Conservation (phyloP, 2,329 filamentous ascomycete species). For the Curvularia sp. region DNA sequence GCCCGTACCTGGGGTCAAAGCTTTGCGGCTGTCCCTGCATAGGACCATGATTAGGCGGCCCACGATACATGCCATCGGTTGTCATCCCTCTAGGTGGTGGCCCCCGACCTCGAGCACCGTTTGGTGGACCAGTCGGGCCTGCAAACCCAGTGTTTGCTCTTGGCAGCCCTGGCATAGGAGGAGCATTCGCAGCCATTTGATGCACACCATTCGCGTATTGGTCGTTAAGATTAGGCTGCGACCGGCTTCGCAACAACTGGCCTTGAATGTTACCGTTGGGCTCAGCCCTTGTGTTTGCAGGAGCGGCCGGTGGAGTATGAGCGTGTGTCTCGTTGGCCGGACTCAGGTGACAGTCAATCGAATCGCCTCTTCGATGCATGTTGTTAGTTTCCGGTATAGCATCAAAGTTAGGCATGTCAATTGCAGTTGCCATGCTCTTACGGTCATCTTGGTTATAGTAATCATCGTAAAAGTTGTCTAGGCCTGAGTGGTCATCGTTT, state of each 20-base stretch:
- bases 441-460: conserved; percentile 52
- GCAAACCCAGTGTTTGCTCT: conserved; percentile 52
- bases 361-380: conserved; percentile 46
- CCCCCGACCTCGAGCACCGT: conserved; percentile 38
- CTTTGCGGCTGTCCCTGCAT: conserved; percentile 29
- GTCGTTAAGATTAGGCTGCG: conserved; percentile 67
- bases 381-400: conserved; percentile 54
- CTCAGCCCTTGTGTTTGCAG: conserved; percentile 8
- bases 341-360: conserved; percentile 48
- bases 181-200: conserved; percentile 72
- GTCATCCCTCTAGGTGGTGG: conserved; percentile 35
- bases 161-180: conserved; percentile 59
- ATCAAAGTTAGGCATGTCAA: conserved; percentile 71
- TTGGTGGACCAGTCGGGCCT: conserved; percentile 33
- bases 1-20: conserved; percentile 41
- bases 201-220: conserved; percentile 60
- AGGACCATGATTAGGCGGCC: conserved; percentile 28
- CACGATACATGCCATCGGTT: conserved; percentile 20
- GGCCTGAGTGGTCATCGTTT: conserved; percentile 49
- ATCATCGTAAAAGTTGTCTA: conserved; percentile 61
- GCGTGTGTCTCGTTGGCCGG: conserved; percentile 23
- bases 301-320: conserved; percentile 19
- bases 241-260: conserved; percentile 66
- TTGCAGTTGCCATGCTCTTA: conserved; percentile 56
- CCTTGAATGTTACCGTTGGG: conserved; percentile 38